phyloP scores from a whole-genome alignment of 352 stramenopile species.

The Pythium myriotylum region DNA sequence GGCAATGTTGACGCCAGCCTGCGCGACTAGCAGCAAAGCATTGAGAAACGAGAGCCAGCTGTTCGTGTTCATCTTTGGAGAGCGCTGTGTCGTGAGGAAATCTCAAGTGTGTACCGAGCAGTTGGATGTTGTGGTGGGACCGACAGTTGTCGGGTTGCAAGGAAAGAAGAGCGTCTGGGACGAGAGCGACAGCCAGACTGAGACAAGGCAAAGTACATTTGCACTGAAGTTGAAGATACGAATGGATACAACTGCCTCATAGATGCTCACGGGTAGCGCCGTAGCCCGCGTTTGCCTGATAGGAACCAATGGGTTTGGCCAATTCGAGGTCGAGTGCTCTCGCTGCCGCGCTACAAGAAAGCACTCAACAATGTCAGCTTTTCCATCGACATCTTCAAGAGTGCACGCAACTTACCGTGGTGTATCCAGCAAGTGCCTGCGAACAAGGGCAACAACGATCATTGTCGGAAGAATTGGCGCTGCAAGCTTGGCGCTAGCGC shows the following conservation, averaged over 20 bases:
- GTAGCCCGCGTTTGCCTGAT: constrained; percentile 10
- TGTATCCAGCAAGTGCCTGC: neutral
- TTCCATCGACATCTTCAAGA: too few species aligned
- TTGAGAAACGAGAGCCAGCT: constrained; percentile 63
- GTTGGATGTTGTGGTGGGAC: neutral
- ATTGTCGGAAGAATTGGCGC: constrained; percentile 14
- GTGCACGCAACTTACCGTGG: neutral
- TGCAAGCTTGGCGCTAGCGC: constrained; percentile 39
- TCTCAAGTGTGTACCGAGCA: constrained; percentile 6
- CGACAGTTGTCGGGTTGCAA: constrained; percentile 7
- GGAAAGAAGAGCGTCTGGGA: constrained; percentile 8
- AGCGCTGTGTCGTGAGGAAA: neutral
- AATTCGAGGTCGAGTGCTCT: constrained; percentile 4
- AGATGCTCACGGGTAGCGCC: constrained; percentile 2
- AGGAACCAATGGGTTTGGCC: constrained; percentile 18
- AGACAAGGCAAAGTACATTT: constrained; percentile 15
- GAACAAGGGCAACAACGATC: constrained; percentile 1
- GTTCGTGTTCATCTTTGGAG: constrained; percentile 47
- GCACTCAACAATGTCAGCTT: neutral
- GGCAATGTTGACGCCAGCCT: constrained; percentile 66
- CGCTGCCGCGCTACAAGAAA: neutral
- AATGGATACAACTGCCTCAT: constrained; percentile 15
- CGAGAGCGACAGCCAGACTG: neutral
- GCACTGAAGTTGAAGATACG: constrained; percentile 18
- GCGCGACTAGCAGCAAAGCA: constrained; percentile 54